These are phyloP conservation scores for Raffaelea ambrosiae DNA, from an alignment of 2,329 filamentous ascomycete genomes.

Conservation along the genomic window DNA sequence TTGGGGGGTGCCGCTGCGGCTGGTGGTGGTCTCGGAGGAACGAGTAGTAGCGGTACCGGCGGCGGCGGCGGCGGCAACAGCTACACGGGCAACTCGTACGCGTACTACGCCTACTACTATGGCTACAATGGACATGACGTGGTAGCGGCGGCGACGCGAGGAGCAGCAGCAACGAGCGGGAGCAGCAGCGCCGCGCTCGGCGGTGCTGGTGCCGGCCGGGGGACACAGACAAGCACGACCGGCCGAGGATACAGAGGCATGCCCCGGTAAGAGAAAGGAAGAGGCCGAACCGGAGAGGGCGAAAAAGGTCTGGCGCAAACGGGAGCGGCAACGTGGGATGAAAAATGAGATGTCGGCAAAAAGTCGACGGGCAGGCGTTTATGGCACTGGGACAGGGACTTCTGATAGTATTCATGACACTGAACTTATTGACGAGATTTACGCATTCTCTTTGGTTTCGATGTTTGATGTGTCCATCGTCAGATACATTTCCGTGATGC, in stretches of 20 bases:
- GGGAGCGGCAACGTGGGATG: too few species aligned
- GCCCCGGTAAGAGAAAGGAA: constrained; percentile 1
- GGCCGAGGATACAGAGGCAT: constrained; percentile 12
- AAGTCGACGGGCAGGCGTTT: too few species aligned
- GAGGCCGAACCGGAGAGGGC: too few species aligned
- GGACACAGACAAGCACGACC: neutral
- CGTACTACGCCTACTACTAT: constrained; percentile 16
- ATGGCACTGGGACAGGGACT: too few species aligned
- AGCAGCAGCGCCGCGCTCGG: constrained; percentile 10
- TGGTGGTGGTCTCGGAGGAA: neutral
- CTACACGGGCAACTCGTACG: constrained; percentile 27
- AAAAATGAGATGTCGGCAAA: too few species aligned
- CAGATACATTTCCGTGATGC: too few species aligned
- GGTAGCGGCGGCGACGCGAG: neutral
- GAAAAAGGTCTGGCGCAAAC: too few species aligned
- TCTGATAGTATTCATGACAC: too few species aligned
- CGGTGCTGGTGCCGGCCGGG: constrained; percentile 9
- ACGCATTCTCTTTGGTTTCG: too few species aligned
- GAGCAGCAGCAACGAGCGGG: neutral
- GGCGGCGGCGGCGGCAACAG: constrained; percentile 3
- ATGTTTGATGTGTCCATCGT: too few species aligned
- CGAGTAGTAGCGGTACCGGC: neutral
- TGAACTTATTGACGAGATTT: too few species aligned
- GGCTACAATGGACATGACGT: constrained; percentile 12
- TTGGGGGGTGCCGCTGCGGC: too few species aligned